A percentile compares a stretch with the other conserved stretches of the same genome.
Evolutionary conservation across 2,329 filamentous ascomycete genomes (phyloP).

Genomic region (Drechslerella coelobrocha): DNA sequence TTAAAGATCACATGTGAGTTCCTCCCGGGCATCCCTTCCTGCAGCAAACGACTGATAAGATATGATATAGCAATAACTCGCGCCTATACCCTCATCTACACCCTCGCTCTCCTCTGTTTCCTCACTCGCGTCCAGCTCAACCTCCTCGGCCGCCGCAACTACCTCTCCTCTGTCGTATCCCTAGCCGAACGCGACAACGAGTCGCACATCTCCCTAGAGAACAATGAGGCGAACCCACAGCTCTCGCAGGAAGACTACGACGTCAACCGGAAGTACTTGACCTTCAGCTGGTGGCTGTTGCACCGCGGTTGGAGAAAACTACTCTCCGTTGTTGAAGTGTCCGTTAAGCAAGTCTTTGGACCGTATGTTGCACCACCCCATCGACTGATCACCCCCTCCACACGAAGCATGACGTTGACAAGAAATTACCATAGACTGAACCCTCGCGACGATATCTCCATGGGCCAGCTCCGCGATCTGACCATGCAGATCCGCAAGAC

Average conservation of each 20-base stretch:
- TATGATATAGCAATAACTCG: slow-evolving; percentile 76
- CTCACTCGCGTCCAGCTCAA: slow-evolving; percentile 96
- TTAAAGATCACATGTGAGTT: slow-evolving; percentile 88
- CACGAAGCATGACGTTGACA: slow-evolving; percentile 3
- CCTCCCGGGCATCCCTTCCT: not conserved
- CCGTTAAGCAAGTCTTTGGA: slow-evolving; percentile 90
- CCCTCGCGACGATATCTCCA: slow-evolving; percentile 83
- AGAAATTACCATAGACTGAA: slow-evolving; percentile 64
- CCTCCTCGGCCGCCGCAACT: slow-evolving; percentile 91
- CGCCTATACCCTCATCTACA: slow-evolving; percentile 90
- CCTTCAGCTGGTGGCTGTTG: slow-evolving; percentile 97
- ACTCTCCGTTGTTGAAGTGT: slow-evolving; percentile 79
- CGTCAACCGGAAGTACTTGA: slow-evolving; percentile 91
- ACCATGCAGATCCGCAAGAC: slow-evolving; percentile 82
- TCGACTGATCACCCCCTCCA: too few species aligned
- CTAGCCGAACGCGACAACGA: slow-evolving; percentile 69
- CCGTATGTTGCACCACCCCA: slow-evolving; percentile 56
- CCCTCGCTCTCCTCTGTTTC: slow-evolving; percentile 83
- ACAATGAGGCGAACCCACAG: slow-evolving; percentile 83
- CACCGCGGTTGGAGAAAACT: slow-evolving; percentile 87
- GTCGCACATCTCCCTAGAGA: slow-evolving; percentile 82
- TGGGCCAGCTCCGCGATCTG: slow-evolving; percentile 79
- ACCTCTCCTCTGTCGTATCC: slow-evolving; percentile 92
- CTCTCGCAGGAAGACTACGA: slow-evolving; percentile 82
- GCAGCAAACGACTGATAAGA: not conserved